Percentiles rank a stretch among this genome's conserved stretches.
Evolutionary conservation across 2,329 filamentous ascomycete genomes (phyloP).

Genomic region (Aspergillus tubingensis): DNA sequence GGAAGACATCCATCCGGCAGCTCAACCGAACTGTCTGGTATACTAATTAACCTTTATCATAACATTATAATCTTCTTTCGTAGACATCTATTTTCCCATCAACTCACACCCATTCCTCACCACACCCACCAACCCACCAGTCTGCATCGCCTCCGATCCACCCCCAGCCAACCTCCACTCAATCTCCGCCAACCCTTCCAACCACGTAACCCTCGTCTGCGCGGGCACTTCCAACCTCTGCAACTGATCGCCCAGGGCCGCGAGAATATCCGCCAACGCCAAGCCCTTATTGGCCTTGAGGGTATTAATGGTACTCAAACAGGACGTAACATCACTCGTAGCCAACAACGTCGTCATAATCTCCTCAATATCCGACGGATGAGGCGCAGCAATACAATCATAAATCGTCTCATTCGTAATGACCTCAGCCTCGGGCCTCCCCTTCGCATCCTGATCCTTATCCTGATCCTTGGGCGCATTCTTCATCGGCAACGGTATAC

Average conservation of each 20-base stretch:
- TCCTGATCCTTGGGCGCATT: conserved; percentile 60
- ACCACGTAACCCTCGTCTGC: conserved; percentile 86
- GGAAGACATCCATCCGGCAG: not conserved
- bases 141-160: conserved; percentile 84
- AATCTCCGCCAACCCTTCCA: conserved; percentile 87
- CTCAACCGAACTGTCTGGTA: no score
- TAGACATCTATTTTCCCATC: conserved; percentile 41
- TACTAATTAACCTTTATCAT: no score
- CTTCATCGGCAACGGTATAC: conserved; percentile 69
- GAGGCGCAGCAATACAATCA: conserved; percentile 93
- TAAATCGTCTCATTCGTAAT: conserved; percentile 94
- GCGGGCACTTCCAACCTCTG: conserved; percentile 78
- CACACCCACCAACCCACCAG: conserved; percentile 87
- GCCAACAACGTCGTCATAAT: conserved; percentile 82
- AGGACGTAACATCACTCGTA: conserved; percentile 85
- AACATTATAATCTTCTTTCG: no score
- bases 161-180: conserved; percentile 89
- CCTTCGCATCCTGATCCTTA: conserved; percentile 16
- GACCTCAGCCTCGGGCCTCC: conserved; percentile 67
- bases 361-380: conserved; percentile 80
- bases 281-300: conserved; percentile 84
- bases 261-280: conserved; percentile 91
- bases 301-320: conserved; percentile 81
- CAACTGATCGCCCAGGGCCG: conserved; percentile 79
- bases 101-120: conserved; percentile 84